Conservation (phyloP, 2,329 filamentous ascomycete species). For the Mariannaea elegans region DNA sequence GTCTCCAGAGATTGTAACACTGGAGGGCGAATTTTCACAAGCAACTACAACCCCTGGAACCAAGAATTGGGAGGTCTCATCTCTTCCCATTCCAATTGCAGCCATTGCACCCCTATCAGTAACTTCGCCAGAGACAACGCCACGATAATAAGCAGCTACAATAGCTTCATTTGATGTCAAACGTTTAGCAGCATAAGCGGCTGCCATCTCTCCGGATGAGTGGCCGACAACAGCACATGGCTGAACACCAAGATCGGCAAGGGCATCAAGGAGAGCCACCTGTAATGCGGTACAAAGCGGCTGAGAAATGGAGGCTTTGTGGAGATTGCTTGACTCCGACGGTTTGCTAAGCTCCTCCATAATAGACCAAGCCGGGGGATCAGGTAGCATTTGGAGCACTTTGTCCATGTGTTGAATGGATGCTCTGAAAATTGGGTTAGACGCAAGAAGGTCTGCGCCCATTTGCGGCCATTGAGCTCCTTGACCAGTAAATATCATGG, state of each 20-base stretch:
- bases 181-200: constrained; percentile 8
- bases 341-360: neutral
- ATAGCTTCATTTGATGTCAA: constrained; percentile 20
- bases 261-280: constrained; percentile 7
- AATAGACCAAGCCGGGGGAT: neutral
- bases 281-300: constrained; percentile 23
- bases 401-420: neutral
- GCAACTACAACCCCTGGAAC: constrained; percentile 41
- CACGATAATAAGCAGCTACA: constrained; percentile 10
- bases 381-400: neutral
- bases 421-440: neutral
- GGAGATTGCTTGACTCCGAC: neutral
- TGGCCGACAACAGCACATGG: constrained; percentile 16
- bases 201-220: constrained; percentile 26
- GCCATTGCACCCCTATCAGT: constrained; percentile 6
- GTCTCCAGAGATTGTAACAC: constrained; percentile 48
- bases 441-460: neutral
- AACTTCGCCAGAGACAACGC: constrained; percentile 1
- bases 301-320: constrained; percentile 12
- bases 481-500: neutral
- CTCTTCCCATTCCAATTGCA: constrained; percentile 6
- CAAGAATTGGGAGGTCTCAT: constrained; percentile 18
- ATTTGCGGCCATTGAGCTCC: neutral
- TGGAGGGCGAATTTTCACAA: constrained; percentile 47
- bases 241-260: rapidly evolving